A percentile compares a stretch with the other conserved stretches of the same genome.
Conservation (phyloP, 2,329 filamentous ascomycete species). For the Fusarium redolens region DNA sequence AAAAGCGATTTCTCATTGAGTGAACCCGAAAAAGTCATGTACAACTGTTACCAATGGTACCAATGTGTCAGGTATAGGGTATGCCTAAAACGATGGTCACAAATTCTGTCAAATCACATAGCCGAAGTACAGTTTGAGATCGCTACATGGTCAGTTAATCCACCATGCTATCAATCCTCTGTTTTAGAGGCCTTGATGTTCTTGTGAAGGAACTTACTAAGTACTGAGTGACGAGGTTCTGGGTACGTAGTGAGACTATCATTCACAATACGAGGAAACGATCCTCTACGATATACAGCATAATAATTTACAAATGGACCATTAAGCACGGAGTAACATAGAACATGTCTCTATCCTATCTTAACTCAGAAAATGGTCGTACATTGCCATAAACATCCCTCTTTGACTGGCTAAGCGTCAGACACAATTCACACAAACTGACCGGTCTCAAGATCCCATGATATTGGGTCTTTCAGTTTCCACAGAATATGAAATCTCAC, state of each 20-base stretch:
- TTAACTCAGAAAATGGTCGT: neutral
- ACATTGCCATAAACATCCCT: neutral
- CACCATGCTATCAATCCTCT: neutral
- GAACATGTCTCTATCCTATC: neutral
- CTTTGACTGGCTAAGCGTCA: conserved; percentile 12
- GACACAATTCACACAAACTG: neutral
- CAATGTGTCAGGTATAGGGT: neutral
- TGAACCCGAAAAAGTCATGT: neutral
- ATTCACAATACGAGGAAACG: neutral
- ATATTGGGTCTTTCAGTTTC: neutral
- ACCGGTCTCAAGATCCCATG: neutral
- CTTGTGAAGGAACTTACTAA: neutral
- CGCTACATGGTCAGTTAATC: neutral
- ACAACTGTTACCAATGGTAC: neutral
- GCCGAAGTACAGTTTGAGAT: neutral
- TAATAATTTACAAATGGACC: neutral
- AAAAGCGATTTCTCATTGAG: neutral
- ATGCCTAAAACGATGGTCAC: neutral
- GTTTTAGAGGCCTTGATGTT: neutral
- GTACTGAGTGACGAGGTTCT: neutral
- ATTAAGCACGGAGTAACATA: neutral
- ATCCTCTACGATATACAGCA: neutral
- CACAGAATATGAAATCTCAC: neutral
- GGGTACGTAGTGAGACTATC: neutral
- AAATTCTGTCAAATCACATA: neutral